phyloP scores from a whole-genome alignment of 805 yeast genomes.

The Kodamaea kaohsiungensis region DNA sequence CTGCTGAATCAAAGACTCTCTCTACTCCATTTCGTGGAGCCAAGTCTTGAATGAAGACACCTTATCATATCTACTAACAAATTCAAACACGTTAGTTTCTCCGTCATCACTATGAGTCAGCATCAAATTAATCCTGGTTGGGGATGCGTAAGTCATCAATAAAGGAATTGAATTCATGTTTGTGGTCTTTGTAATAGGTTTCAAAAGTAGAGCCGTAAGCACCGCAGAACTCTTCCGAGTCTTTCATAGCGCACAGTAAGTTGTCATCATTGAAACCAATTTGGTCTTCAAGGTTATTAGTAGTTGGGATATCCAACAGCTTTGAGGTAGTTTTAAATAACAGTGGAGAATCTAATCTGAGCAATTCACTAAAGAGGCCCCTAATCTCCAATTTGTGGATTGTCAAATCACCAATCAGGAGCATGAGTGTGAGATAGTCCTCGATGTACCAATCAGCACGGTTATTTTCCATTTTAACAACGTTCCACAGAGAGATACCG shows the following conservation, averaged over 20 bases:
- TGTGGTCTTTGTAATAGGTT: slow-evolving; percentile 1
- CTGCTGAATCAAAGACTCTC: no score
- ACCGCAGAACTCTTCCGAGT: slow-evolving; percentile 15
- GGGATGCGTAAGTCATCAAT: slow-evolving; percentile 1
- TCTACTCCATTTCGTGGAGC: no score
- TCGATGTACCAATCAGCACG: slow-evolving; percentile 14
- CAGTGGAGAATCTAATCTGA: slow-evolving; percentile 9
- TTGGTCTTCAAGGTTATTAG: not conserved
- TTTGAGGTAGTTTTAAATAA: not conserved
- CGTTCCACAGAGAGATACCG: slow-evolving; percentile 44
- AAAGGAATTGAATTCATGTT: slow-evolving; percentile 7
- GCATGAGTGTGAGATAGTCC: slow-evolving; percentile 19
- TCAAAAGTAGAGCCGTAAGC: slow-evolving; percentile 11
- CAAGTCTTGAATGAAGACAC: no score
- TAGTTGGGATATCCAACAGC: not conserved
- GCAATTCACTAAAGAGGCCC: slow-evolving; percentile 18
- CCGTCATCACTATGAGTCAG: no score
- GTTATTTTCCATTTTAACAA: slow-evolving; percentile 6
- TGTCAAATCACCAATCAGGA: slow-evolving; percentile 22
- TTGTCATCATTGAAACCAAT: slow-evolving; percentile 17
- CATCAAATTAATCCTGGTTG: not conserved
- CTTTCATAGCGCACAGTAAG: slow-evolving; percentile 16
- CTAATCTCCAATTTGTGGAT: slow-evolving; percentile 18
- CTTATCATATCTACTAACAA: no score
- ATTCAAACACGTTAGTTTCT: not conserved